Conservation (phyloP, 1,284 basidiomycete genomes). For the Boletus subluridellus region DNA sequence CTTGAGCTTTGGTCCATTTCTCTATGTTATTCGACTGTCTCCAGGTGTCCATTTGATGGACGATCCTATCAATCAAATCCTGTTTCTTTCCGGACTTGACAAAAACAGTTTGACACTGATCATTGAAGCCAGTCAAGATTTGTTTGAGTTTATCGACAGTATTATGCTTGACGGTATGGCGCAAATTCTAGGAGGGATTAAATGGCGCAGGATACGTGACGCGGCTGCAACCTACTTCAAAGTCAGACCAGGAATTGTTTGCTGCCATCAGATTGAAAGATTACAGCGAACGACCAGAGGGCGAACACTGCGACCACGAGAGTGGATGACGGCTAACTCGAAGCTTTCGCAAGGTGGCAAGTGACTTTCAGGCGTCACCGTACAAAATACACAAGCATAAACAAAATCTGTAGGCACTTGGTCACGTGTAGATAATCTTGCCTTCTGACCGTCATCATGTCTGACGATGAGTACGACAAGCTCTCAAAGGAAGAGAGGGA, state of each 20-base stretch:
- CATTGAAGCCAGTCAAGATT: constrained; percentile 69
- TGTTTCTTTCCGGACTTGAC: constrained; percentile 21
- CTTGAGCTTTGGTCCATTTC: constrained; percentile 22
- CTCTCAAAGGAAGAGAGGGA: constrained; percentile 76
- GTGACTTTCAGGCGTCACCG: constrained; percentile 18
- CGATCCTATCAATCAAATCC: constrained; percentile 67
- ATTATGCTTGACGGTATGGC: constrained; percentile 47
- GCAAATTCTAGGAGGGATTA: constrained; percentile 40
- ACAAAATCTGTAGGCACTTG: constrained; percentile 11
- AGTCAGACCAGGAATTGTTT: constrained; percentile 35
- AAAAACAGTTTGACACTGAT: constrained; percentile 63
- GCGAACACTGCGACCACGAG: constrained; percentile 13
- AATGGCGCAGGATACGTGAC: constrained; percentile 9
- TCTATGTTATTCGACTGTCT: constrained; percentile 10
- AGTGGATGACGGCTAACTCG: constrained; percentile 4
- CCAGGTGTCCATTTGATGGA: constrained; percentile 26
- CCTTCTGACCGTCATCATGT: constrained; percentile 31
- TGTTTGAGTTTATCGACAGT: constrained; percentile 80
- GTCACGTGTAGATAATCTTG: constrained; percentile 34
- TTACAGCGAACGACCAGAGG: constrained; percentile 4
- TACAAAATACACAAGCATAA: constrained; percentile 31
- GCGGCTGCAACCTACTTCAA: constrained; percentile 28
- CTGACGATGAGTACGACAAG: constrained; percentile 70
- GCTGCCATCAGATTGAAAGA: constrained; percentile 26
- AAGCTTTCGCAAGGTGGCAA: constrained; percentile 9